Percentiles rank a stretch among this genome's conserved stretches.
Evolutionary conservation across 768 basidiomycete genomes (phyloP).

Genomic region (Lyophyllum atratum): DNA sequence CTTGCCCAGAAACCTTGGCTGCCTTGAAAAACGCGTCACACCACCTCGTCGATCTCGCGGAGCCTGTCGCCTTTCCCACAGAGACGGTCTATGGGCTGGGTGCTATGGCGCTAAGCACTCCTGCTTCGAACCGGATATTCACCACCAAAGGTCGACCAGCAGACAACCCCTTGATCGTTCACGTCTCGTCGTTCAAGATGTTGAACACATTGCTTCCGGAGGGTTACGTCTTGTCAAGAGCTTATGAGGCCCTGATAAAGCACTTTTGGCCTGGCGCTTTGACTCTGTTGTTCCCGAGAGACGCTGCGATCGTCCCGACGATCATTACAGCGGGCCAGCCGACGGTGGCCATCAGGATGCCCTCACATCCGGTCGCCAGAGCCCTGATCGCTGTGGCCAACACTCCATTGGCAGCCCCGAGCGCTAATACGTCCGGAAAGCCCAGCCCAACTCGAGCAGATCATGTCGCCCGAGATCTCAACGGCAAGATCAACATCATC

Average conservation of each 20-base stretch:
- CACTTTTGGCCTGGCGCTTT: conserved; percentile 96
- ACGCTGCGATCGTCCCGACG: conserved; percentile 60
- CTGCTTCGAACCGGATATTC: conserved; percentile 77
- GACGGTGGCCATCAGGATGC: conserved; percentile 91
- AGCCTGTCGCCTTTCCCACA: conserved; percentile 88
- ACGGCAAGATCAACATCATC: conserved; percentile 73
- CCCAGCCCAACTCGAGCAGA: conserved; percentile 90
- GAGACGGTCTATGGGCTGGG: conserved; percentile 99
- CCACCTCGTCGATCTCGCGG: conserved; percentile 46
- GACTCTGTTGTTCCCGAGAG: conserved; percentile 86
- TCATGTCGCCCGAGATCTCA: conserved; percentile 81
- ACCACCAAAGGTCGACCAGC: conserved; percentile 87
- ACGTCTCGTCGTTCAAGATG: conserved; percentile 87
- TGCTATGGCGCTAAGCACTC: conserved; percentile 69
- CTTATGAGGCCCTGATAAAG: conserved; percentile 76
- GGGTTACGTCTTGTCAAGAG: conserved; percentile 55
- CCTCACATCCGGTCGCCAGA: conserved; percentile 89
- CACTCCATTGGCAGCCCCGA: conserved; percentile 88
- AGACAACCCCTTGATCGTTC: conserved; percentile 97
- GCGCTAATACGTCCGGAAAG: conserved; percentile 92
- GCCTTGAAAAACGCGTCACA: conserved; percentile 59
- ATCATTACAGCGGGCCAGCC: conserved; percentile 79
- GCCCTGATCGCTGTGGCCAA: conserved; percentile 79
- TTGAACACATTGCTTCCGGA: conserved; percentile 72
- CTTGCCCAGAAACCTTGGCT: conserved; percentile 49